Conservation (phyloP, 202 grass and related monocot species). For the Eragrostis tef region DNA sequence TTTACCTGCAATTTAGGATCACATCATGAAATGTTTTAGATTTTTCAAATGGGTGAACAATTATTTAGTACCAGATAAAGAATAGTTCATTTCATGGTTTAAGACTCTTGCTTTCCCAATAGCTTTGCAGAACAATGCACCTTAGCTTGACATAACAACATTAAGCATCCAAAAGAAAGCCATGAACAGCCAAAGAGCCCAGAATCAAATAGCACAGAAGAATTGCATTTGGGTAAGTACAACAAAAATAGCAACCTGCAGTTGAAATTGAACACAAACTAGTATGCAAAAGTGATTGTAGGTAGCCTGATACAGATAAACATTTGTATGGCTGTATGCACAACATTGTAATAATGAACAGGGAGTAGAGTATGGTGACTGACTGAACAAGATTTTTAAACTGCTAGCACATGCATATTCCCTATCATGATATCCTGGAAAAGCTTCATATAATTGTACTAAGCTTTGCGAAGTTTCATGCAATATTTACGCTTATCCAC, state of each 20-base stretch:
- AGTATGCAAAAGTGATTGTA: constrained; percentile 32
- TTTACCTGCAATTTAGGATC: constrained; percentile 70
- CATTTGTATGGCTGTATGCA: constrained; percentile 1
- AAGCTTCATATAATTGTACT: constrained; percentile 10
- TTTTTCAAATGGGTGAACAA: constrained; percentile 30
- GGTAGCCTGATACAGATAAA: constrained; percentile 7
- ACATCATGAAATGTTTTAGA: constrained; percentile 29
- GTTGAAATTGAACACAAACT: constrained; percentile 4
- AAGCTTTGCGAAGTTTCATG: not conserved
- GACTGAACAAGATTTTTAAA: constrained; percentile 16
- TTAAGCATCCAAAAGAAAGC: constrained; percentile 10
- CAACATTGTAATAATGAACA: not conserved
- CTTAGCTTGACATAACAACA: constrained; percentile 24
- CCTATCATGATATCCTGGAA: constrained; percentile 23
- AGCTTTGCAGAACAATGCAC: constrained; percentile 13
- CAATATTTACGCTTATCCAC: not conserved
- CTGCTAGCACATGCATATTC: constrained; percentile 18
- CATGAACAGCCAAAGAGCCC: constrained; percentile 13
- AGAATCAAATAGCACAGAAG: constrained; percentile 10
- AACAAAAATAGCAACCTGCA: constrained; percentile 25
- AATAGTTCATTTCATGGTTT: constrained; percentile 36
- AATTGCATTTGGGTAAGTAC: constrained; percentile 8
- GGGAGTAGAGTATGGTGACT: not conserved
- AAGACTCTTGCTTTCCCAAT: constrained; percentile 7
- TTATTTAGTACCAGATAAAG: constrained; percentile 37